phyloP scores from a whole-genome alignment of 352 stramenopile genomes.

The Phytophthora meadii region DNA sequence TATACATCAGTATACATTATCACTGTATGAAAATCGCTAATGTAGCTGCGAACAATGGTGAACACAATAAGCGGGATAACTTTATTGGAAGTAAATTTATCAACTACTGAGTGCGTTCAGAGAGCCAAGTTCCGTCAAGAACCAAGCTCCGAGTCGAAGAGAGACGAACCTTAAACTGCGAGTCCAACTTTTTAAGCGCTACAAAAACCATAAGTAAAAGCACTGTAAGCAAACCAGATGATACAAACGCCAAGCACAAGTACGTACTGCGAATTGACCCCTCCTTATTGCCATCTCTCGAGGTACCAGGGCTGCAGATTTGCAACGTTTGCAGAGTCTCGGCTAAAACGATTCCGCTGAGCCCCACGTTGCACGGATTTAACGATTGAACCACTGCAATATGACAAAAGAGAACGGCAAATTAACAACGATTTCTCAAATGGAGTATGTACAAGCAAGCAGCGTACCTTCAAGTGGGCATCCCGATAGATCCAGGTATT shows the following conservation, averaged over 20 bases:
- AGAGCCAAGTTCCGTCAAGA: constrained; percentile 60
- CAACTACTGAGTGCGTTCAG: constrained; percentile 26
- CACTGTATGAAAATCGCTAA: no score
- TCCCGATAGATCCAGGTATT: constrained; percentile 70
- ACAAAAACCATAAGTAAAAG: background rate
- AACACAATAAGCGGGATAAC: no score
- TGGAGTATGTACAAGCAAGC: no score
- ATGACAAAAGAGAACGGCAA: background rate
- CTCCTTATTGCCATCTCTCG: constrained; percentile 4
- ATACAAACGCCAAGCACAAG: background rate
- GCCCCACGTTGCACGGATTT: constrained; percentile 66
- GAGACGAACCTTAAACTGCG: constrained; percentile 48
- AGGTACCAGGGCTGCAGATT: constrained; percentile 48
- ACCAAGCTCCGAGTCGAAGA: constrained; percentile 44
- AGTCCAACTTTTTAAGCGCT: constrained; percentile 61
- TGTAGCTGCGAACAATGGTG: background rate
- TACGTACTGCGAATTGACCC: constrained; percentile 66
- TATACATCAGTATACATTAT: no score
- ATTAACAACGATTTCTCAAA: background rate
- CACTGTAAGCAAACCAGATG: background rate
- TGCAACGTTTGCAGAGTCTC: constrained; percentile 71
- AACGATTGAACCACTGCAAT: constrained; percentile 56
- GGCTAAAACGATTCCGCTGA: constrained; percentile 64
- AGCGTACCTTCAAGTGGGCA: constrained; percentile 68
- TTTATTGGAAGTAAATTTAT: no score